A percentile compares a stretch with the other conserved stretches of the same genome.
phyloP scores from a whole-genome alignment of 768 basidiomycete genomes.

The Gloeopeniophorella convolvens region DNA sequence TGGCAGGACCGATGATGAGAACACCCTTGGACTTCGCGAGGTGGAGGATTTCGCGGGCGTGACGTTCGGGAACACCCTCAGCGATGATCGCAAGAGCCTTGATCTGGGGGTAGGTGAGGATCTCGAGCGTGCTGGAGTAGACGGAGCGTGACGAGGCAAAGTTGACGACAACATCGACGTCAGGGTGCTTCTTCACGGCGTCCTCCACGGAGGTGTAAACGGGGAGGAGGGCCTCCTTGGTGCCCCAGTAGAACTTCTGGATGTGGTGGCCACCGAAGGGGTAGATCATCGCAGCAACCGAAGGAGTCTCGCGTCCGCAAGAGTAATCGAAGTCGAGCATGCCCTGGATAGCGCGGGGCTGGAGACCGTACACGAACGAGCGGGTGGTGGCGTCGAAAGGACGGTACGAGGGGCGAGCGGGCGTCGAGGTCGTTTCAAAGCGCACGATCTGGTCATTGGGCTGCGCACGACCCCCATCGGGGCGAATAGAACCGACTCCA shows the following conservation, averaged over 20 bases:
- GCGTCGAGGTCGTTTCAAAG: constrained; percentile 52
- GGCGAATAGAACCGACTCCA: constrained; percentile 63
- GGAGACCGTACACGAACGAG: constrained; percentile 96
- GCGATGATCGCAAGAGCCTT: constrained; percentile 88
- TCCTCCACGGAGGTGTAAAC: constrained; percentile 92
- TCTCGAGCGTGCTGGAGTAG: constrained; percentile 91
- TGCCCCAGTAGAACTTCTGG: constrained; percentile 99
- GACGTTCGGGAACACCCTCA: constrained; percentile 97
- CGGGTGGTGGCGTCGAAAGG: constrained; percentile 94
- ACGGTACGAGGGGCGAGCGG: constrained; percentile 68
- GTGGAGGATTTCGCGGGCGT: constrained; percentile 93
- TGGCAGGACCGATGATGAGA: constrained; percentile 93
- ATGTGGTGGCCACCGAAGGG: constrained; percentile 99
- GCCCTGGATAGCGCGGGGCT: constrained; percentile 98
- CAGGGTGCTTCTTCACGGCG: constrained; percentile 89
- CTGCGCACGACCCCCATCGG: constrained; percentile 77
- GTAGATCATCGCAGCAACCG: constrained; percentile 99
- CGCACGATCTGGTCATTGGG: constrained; percentile 84
- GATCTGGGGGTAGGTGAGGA: constrained; percentile 64
- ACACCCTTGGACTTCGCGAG: constrained; percentile 80
- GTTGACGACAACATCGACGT: constrained; percentile 97
- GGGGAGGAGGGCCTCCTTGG: constrained; percentile 95
- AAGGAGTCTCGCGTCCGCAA: constrained; percentile 85
- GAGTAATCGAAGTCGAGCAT: constrained; percentile 99
- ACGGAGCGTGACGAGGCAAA: constrained; percentile 93